These are phyloP conservation scores for Ceratobasidium sp. DNA, from an alignment of 1,284 basidiomycete genomes.

Conservation along the genomic window DNA sequence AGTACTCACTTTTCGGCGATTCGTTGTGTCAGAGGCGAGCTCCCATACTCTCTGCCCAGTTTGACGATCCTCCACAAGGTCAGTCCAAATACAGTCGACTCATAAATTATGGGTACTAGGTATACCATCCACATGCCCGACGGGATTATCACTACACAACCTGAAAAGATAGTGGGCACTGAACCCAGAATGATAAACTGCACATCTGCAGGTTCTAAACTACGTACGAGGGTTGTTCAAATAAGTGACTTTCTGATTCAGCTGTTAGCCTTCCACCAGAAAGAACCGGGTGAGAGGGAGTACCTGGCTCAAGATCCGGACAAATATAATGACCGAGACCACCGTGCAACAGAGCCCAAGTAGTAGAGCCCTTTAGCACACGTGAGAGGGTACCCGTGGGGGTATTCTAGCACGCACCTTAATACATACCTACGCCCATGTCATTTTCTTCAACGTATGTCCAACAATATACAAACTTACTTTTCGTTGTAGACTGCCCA, in stretches of 20 bases:
- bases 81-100: not conserved
- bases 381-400: too few species aligned
- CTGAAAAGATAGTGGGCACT: slow-evolving; percentile 7
- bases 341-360: not conserved
- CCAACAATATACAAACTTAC: not conserved
- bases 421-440: too few species aligned
- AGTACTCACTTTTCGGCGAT: slow-evolving; percentile 11
- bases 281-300: not conserved
- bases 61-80: slow-evolving; percentile 12
- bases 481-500: slow-evolving; percentile 13
- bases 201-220: not conserved
- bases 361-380: not conserved
- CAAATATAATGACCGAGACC: not conserved
- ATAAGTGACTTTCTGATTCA: slow-evolving; percentile 2
- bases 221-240: slow-evolving; percentile 10
- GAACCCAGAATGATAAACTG: not conserved
- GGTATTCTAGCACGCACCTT: too few species aligned
- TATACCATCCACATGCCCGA: slow-evolving; percentile 16
- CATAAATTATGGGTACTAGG: not conserved
- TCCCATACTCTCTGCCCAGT: slow-evolving; percentile 10
- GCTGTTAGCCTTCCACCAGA: not conserved
- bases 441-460: too few species aligned
- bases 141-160: slow-evolving; percentile 8
- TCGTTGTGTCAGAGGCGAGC: slow-evolving; percentile 6
- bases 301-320: not conserved